Base-by-base conservation (phyloP, 2,329 filamentous ascomycete species). In the Lasiodiplodia hormozganensis region DNA sequence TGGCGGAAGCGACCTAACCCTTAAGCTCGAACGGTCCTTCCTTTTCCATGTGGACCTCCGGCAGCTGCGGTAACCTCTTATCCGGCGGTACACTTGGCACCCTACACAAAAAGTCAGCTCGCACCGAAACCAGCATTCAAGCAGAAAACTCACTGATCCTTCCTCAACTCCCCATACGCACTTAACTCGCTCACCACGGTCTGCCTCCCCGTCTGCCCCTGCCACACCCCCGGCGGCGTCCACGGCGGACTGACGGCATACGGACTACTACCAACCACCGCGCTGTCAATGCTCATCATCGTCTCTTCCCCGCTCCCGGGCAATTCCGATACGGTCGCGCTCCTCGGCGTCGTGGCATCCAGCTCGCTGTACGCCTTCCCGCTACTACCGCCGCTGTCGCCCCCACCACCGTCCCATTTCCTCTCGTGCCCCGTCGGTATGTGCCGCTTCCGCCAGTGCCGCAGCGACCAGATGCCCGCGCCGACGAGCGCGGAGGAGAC, bases 401-500 rank as follows among this genome's bases (percentile, higher is more conserved):
- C 21, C 5, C 16, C 21, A 1, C 36, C 23, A 11, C 31, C 31
- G 31, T 34, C 8, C 31, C 7, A 34, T 3, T 34, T 34, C 8
- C 31, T 34, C 2, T 34, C 7, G 31, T 34, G 31, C 11, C 12
- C 31, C 23, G 23, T 1, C 1, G n/a, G 54, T 34, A 18, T 25
- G 23, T 18, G 8, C 14, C 40, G 31, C 28, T 47, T 68, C 11
- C 65, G 54, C 23, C 14, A 14, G 23, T 74, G 70, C 58, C 74
- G 72, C 67, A 76, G 74, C 69, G 73, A 76, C 71, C 75, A 76
- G 71, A 76, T 72, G 7, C 76, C 70, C 0, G 74, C 68, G 10
- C 71, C 73, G 3, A 68, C 73, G 0, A 76, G 70, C 16, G 74
- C 49, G 2, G 76, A 16, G 8, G 73, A 70, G 25, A 68, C 56